These are phyloP conservation scores for Solanum arcanum DNA, from an alignment of 257 asterid species.

Conservation along the genomic window DNA sequence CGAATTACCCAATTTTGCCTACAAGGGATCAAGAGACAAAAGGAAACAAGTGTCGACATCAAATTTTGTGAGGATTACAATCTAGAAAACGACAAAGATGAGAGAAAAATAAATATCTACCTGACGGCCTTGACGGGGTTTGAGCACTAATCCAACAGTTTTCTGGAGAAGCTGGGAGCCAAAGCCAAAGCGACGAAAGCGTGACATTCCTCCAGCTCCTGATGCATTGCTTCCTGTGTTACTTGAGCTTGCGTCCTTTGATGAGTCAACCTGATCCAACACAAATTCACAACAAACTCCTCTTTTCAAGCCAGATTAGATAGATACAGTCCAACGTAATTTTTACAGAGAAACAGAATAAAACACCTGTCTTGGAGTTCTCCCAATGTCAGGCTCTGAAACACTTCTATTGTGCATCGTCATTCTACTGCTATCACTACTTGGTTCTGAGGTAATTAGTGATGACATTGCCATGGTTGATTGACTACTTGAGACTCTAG, in stretches of 20 bases:
- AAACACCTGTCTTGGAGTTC: conserved; percentile 88
- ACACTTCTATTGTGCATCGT: conserved; percentile 72
- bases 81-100: neutral
- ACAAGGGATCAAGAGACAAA: neutral
- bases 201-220: conserved; percentile 6
- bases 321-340: neutral
- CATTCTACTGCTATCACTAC: conserved; percentile 40
- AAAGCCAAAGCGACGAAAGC: conserved; percentile 13
- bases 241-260: conserved; percentile 49
- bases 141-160: conserved; percentile 32
- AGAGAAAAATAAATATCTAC: conserved; percentile 3
- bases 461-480: conserved; percentile 96
- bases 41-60: neutral
- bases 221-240: conserved; percentile 39
- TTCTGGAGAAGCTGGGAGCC: conserved; percentile 34
- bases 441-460: conserved; percentile 68
- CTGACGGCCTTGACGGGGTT: conserved; percentile 30
- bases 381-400: conserved; percentile 96
- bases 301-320: neutral
- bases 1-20: conserved; percentile 91
- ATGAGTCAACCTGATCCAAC: conserved; percentile 48
- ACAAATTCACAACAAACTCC: neutral
- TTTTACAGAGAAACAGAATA: neutral
- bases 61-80: neutral
- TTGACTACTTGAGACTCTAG: conserved; percentile 77